Evolutionary conservation across 768 basidiomycete genomes (phyloP).

Genomic region (Psilocybe cyanescens): DNA sequence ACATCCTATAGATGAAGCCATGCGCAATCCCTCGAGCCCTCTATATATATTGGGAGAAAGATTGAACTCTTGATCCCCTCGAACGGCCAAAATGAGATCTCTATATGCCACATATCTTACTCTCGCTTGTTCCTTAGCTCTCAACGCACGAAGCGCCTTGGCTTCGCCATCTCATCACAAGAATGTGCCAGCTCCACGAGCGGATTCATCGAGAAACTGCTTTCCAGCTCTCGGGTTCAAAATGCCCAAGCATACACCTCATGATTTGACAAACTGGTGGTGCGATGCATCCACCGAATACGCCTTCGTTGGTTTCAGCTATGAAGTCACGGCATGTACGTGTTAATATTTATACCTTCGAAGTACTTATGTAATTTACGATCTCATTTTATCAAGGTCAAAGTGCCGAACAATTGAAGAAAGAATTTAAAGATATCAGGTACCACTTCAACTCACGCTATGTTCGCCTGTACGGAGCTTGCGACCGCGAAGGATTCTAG

Average conservation of each 20-base stretch:
- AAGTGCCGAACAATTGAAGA: slow-evolving; percentile 48
- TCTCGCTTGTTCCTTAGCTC: neutral
- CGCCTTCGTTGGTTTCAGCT: slow-evolving; percentile 79
- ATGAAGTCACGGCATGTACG: slow-evolving; percentile 70
- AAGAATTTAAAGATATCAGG: slow-evolving; percentile 65
- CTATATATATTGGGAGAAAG: neutral
- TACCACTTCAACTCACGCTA: slow-evolving; percentile 65
- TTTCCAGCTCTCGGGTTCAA: slow-evolving; percentile 50
- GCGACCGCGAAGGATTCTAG: slow-evolving; percentile 52
- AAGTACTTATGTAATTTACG: neutral
- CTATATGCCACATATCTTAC: neutral
- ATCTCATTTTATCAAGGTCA: slow-evolving; percentile 50
- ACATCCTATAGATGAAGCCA: neutral
- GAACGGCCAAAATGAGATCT: neutral
- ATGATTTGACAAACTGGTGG: slow-evolving; percentile 56
- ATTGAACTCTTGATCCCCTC: neutral
- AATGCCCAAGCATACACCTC: slow-evolving; percentile 56
- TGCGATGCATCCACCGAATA: slow-evolving; percentile 67
- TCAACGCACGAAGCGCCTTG: neutral
- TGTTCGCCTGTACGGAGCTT: slow-evolving; percentile 57
- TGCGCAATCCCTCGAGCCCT: neutral
- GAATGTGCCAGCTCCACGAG: neutral
- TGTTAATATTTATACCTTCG: neutral
- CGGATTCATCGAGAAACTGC: slow-evolving; percentile 28
- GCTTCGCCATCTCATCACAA: neutral